Base-by-base conservation (phyloP, 106 monocot species). In the Cymbidium sinense region DNA sequence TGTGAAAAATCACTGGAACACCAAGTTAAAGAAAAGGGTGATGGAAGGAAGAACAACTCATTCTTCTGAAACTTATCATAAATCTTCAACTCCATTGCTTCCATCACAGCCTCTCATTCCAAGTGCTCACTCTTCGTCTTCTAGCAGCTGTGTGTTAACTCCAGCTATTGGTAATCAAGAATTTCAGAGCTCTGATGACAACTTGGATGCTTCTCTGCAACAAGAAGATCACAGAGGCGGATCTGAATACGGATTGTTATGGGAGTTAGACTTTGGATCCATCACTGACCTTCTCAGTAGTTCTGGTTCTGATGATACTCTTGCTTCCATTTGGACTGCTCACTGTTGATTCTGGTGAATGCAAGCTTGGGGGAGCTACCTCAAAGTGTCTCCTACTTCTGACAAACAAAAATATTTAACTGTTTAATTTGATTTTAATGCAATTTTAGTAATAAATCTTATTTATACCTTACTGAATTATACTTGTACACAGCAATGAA, bases 1-100 rank as follows among this genome's bases (percentile, higher is more conserved):
- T 72, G 72, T 79, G 51, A 79, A 79, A 37, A 79, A 79, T 72
- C 54, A 70, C 72, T 79, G 79, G 79, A 79, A 79, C 79, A 79
- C 79, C 33, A 70, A 79, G 52, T 29, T 79, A 25, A 79, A 79
- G 72, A 79, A 79, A 29, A 79, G 72, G 79, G 72, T 52, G 25
- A 50, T 75, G 75, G 31, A 44, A 50, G 47, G 15, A 47, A 19
- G 29, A 51, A 5, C 50, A n/a, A 75, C 28, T 5, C 75, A 28
- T 75, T 71, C 37, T 75, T 71, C 37, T 36, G 9, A 37, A 6
- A 71, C 3, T 21, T 21, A 17, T 71, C 7, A 37, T 1, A 71
- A 10, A 71, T n/a, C 71, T 71, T 37, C 71, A 20, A 34, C 37
- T 36, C 36, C 34, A 36, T 7, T 37, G 10, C 7, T 19, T 34